Evolutionary conservation across 148 eudicot genomes (phyloP).

Genomic region (Spergularia bocconei): DNA sequence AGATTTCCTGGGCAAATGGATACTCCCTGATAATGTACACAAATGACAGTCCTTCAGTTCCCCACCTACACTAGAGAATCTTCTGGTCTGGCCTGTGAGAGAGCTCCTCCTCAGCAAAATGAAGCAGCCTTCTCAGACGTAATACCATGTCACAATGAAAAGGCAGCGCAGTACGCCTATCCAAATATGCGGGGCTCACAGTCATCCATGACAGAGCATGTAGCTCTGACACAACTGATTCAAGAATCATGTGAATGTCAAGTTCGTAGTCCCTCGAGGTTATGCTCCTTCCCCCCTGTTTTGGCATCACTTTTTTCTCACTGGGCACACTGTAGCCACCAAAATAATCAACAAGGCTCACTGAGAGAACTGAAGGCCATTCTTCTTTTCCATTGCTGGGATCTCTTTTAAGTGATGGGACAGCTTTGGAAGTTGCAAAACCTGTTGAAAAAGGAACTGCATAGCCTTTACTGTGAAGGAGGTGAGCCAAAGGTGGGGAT

Average conservation of each 20-base stretch:
- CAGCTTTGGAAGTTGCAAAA: slow-evolving; percentile 90
- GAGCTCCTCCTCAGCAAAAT: slow-evolving; percentile 83
- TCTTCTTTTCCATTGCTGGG: slow-evolving; percentile 59
- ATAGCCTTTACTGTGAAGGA: slow-evolving; percentile 94
- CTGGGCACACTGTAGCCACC: slow-evolving; percentile 52
- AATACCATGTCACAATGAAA: slow-evolving; percentile 90
- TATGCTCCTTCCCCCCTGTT: slow-evolving; percentile 42
- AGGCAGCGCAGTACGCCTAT: slow-evolving; percentile 84
- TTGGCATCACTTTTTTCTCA: slow-evolving; percentile 48
- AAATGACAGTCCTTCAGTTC: not conserved
- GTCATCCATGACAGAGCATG: slow-evolving; percentile 98
- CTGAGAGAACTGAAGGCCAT: slow-evolving; percentile 92
- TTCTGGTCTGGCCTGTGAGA: slow-evolving; percentile 40
- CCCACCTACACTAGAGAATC: slow-evolving; percentile 13
- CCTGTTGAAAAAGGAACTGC: slow-evolving; percentile 83
- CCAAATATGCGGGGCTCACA: slow-evolving; percentile 86
- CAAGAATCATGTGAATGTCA: slow-evolving; percentile 62
- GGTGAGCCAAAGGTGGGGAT: slow-evolving; percentile 93
- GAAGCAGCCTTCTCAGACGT: slow-evolving; percentile 73
- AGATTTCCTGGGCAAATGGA: not conserved
- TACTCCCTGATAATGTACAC: not conserved
- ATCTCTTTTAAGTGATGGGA: slow-evolving; percentile 69
- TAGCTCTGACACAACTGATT: slow-evolving; percentile 71
- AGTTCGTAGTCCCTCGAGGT: slow-evolving; percentile 50
- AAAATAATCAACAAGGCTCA: slow-evolving; percentile 79